Evolutionary conservation across 345 rosid genomes (phyloP).

Genomic region (Dimocarpus longan): DNA sequence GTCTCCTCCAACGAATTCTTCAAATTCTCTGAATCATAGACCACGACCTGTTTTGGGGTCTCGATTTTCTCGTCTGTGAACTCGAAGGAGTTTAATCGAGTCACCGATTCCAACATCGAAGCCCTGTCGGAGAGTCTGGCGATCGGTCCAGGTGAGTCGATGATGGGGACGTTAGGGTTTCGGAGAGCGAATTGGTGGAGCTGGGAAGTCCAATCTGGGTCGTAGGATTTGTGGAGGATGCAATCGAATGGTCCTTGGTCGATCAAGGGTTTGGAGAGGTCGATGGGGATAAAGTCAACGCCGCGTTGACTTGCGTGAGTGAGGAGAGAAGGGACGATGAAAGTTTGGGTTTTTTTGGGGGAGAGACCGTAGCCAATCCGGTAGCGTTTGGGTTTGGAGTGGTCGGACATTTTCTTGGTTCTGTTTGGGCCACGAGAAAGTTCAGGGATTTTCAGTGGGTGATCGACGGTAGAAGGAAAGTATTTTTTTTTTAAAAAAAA

Average conservation of each 20-base stretch:
- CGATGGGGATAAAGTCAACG: constrained; percentile 46
- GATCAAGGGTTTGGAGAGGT: constrained; percentile 40
- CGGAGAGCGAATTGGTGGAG: constrained; percentile 36
- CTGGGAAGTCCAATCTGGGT: constrained; percentile 46
- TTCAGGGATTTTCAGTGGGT: neutral
- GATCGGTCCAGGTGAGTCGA: constrained; percentile 49
- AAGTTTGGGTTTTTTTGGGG: constrained; percentile 49
- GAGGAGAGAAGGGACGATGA: constrained; percentile 53
- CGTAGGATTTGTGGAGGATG: constrained; percentile 62
- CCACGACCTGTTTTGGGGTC: constrained; percentile 48
- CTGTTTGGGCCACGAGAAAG: constrained; percentile 25
- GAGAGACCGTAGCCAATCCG: constrained; percentile 54
- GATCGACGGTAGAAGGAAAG: neutral
- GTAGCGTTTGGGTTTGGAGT: constrained; percentile 27
- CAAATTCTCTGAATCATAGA: constrained; percentile 33
- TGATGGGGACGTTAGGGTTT: constrained; percentile 49
- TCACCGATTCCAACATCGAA: constrained; percentile 62
- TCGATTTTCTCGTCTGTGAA: constrained; percentile 28
- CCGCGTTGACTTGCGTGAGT: constrained; percentile 38
- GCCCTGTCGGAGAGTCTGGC: constrained; percentile 46
- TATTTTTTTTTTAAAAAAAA: no score
- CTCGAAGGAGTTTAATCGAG: constrained; percentile 26
- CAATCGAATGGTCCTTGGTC: constrained; percentile 67
- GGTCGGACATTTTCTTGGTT: constrained; percentile 29
- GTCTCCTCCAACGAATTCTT: constrained; percentile 33